Base-by-base conservation (phyloP, 495 filamentous ascomycete species). In the Thermothielavioides terrestris region DNA sequence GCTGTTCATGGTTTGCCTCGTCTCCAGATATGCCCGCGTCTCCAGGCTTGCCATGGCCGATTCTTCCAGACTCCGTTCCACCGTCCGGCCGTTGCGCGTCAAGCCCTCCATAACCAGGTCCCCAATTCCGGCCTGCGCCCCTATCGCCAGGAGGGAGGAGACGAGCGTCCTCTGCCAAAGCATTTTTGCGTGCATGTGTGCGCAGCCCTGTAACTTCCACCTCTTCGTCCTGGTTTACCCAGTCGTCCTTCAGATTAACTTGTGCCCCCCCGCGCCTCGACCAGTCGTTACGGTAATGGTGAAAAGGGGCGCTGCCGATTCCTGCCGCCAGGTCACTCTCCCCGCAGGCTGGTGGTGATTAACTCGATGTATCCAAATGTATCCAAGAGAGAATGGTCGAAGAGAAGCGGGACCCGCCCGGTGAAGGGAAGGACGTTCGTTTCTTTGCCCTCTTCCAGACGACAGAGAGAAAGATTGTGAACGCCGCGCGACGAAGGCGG, bases 361-460 rank as follows among this genome's bases (percentile, higher is more conserved):
- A n/a, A n/a, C n/a, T n/a, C n/a, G n/a, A n/a, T n/a, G 32, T 25
- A 38, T 23, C 18, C 11, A 43, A 30, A 14, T 30, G 12, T 12
- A 21, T 40, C 6, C 35, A 50, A 52, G 42, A 54, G 48, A 53
- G 48, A 17, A 42, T 45, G 42, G 31, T 48, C 17, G 53, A 61
- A 57, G 48, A 54, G 50, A 56, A 54, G 49, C 30, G 61, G 61
- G 61, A 46, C 61, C 61, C 36, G 61, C 61, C 61, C 61, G 45
- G 40, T 42, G 41, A 59, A 59, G 54, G 56, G 52, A 55, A 59
- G 49, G 57, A 41, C 36, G 48, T 25, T 27, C 25, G 26, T 46
- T 17, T 51, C 45, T 31, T 52, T 46, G 47, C 26, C 51, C 40
- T 34, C 52, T 46, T 52, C 41, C 40, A 43, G 39, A 15, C 20